phyloP scores from a whole-genome alignment of 1,284 basidiomycete species.

The Naganishia sp. region DNA sequence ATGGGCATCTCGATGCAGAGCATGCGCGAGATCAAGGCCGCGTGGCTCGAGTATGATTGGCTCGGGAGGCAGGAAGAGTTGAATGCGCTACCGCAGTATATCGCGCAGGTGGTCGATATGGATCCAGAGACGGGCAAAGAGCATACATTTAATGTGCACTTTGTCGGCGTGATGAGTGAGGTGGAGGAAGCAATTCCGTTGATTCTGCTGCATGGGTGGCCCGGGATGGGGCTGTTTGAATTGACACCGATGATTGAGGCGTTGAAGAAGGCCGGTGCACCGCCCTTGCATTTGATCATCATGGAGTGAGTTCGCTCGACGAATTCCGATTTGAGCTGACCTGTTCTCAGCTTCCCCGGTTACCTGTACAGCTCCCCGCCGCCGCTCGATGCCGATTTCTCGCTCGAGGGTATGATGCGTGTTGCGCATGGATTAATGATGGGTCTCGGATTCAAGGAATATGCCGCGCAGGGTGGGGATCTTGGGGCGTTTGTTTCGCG shows the following conservation, averaged over 20 bases:
- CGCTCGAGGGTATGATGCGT: constrained; percentile 40
- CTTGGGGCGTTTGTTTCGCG: constrained; percentile 45
- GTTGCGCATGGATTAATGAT: constrained; percentile 48
- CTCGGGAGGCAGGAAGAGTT: constrained; percentile 16
- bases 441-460: constrained; percentile 49
- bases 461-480: constrained; percentile 52
- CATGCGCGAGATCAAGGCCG: constrained; percentile 27
- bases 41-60: constrained; percentile 35
- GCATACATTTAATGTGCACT: constrained; percentile 42
- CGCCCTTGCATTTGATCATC: constrained; percentile 33
- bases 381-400: constrained; percentile 45
- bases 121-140: constrained; percentile 17
- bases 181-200: constrained; percentile 45
- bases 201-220: constrained; percentile 52
- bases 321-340: constrained; percentile 38
- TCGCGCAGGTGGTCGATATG: constrained; percentile 24
- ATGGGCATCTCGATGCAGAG: constrained; percentile 38
- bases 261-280: constrained; percentile 39
- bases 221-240: constrained; percentile 46
- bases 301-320: constrained; percentile 23
- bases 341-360: constrained; percentile 46
- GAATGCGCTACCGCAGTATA: constrained; percentile 25
- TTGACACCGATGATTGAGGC: constrained; percentile 44
- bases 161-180: constrained; percentile 43
- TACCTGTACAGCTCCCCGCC: constrained; percentile 47